A percentile compares a stretch with the other conserved stretches of the same genome.
phyloP scores from a whole-genome alignment of 371 early-diverging fungal genomes.

The Mucor saturninus region DNA sequence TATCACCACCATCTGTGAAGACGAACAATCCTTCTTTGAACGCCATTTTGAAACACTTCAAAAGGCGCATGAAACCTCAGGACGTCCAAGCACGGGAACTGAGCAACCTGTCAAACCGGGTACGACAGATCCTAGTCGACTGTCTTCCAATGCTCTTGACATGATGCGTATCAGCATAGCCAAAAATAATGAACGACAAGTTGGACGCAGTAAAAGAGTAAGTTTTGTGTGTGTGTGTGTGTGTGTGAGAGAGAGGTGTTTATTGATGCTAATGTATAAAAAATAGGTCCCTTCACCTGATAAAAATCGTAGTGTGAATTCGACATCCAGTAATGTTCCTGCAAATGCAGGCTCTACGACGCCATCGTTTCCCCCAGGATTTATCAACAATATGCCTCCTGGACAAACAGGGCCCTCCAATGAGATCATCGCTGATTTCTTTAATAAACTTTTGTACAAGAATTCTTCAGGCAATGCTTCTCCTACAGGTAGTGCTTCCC shows the following conservation, averaged over 20 bases:
- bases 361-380: constrained; percentile 24
- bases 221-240: neutral
- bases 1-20: constrained; percentile 72
- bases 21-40: constrained; percentile 87
- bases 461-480: constrained; percentile 46
- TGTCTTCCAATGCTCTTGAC: constrained; percentile 23
- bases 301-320: neutral
- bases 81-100: constrained; percentile 32
- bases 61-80: constrained; percentile 32
- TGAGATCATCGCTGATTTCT: constrained; percentile 87
- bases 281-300: constrained; percentile 4
- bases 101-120: constrained; percentile 35
- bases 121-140: constrained; percentile 41
- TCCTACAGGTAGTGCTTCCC: constrained; percentile 31
- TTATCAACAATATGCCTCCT: constrained; percentile 13
- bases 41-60: constrained; percentile 76
- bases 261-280: neutral
- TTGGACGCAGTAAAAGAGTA: constrained; percentile 18
- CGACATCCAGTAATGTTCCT: constrained; percentile 11
- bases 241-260: no score
- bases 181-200: constrained; percentile 7
- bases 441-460: constrained; percentile 74
- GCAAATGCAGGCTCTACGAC: constrained; percentile 11
- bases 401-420: constrained; percentile 50
- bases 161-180: constrained; percentile 27